Evolutionary conservation across 2,329 filamentous ascomycete species (phyloP), one percentile per base, ranked within the genome.

Genomic region (Paecilomyces fulvus): DNA sequence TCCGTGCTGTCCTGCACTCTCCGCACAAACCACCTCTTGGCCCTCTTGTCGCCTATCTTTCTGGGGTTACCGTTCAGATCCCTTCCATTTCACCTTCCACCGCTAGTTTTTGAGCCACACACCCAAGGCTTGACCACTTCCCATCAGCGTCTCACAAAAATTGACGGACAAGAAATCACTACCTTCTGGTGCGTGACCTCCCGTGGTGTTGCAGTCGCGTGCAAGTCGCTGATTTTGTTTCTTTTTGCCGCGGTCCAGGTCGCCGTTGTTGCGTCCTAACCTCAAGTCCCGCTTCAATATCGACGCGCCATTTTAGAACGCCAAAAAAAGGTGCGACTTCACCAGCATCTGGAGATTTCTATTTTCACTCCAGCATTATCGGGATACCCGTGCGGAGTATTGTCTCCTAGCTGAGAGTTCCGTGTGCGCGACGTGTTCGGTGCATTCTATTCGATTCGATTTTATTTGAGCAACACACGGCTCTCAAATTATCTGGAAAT

Each of bases 1-100:
- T 62, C 63, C 64, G 59, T 57, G 58, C 54, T 56, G 53, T 51
- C 55, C 58, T 55, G 49, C 56, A 46, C 61, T 58, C 59, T 57
- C 60, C 57, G 56, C 62, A 55, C 59, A 57, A 60, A 60, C 61
- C 25, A 28, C 25, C 25, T 37, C 33, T 14, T 37, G 33, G 33
- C 33, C 12, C 12, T 37, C 33, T 37, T 37, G 33, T n/a, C 33
- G 33, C 12, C 33, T 37, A 10, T 37, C 33, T 37, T 37, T 37
- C 33, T 37, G 12, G 12, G 33, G 12, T 12, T 37, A 37, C 31
- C 11, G 31, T 14, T 12, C 12, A 37, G n/a, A 12, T 50, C 12
- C 51, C 30, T 56, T 30, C n/a, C 31, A n/a, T 49, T 52, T 14
- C 30, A 25, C 14, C 23, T 54, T 37, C 55, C 52, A 43, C 49